Conservation (phyloP, 2,329 filamentous ascomycete genomes). For the Gremmenia infestans region DNA sequence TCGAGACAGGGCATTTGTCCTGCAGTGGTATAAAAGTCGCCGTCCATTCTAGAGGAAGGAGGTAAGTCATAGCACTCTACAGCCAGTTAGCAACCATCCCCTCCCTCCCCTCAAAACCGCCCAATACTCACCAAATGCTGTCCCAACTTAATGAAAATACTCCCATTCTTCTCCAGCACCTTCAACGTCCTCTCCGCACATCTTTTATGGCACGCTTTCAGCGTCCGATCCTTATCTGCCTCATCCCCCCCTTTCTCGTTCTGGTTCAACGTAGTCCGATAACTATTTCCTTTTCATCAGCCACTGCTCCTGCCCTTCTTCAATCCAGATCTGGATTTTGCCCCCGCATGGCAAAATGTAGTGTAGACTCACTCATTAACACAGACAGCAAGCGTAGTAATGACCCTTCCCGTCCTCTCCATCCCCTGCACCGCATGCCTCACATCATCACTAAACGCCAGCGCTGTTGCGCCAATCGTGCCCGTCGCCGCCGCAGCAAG, state of each 20-base stretch:
- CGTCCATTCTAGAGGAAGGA: conserved; percentile 88
- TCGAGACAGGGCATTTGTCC: conserved; percentile 91
- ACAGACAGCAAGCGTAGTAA: conserved; percentile 67
- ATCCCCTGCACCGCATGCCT: conserved; percentile 70
- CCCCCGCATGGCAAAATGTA: not conserved
- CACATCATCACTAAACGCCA: conserved; percentile 63
- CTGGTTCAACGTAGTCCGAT: conserved; percentile 75
- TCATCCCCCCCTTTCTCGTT: conserved; percentile 57
- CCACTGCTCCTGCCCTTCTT: not conserved
- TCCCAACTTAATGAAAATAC: conserved; percentile 96
- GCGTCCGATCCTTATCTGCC: conserved; percentile 58
- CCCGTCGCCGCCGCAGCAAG: conserved; percentile 21
- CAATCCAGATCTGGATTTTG: not conserved
- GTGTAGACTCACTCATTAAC: conserved; percentile 72
- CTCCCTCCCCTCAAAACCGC: conserved; percentile 11
- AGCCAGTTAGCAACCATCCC: conserved; percentile 19
- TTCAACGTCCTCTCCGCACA: conserved; percentile 83
- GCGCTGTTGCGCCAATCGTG: conserved; percentile 22
- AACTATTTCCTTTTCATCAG: conserved; percentile 48
- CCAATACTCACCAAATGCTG: conserved; percentile 67
- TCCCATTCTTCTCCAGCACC: conserved; percentile 91
- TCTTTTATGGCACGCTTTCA: conserved; percentile 84
- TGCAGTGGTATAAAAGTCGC: conserved; percentile 93
- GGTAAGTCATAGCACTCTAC: conserved; percentile 88
- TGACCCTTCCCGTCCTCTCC: conserved; percentile 75